Base-by-base conservation (phyloP, 176 grass and related monocot species). In the Oryza meridionalis region DNA sequence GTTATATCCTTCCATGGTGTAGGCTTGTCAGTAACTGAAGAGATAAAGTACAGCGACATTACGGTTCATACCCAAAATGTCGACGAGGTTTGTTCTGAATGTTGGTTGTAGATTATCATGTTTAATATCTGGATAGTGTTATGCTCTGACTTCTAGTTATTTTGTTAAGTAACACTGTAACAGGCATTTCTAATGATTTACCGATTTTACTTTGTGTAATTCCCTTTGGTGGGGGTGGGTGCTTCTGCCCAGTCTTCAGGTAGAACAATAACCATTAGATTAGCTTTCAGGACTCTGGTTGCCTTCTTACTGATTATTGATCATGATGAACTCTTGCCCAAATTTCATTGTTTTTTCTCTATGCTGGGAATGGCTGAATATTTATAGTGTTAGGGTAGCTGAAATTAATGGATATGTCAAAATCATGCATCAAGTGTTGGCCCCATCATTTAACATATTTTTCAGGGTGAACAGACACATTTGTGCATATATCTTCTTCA, bases 1-100 rank as follows among this genome's bases (percentile, higher is more conserved):
- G 84, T 88, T 66, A 88, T 99, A 80, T 95, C 96, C 63, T 99
- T 96, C 79, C 87, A 94, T 59, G 96, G 96, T 84, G 88, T 94
- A 88, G 96, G 96, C 47, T 38, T 99, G 69, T 99, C 96, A 17
- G 85, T 73, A 67, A 84, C 88, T 67, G 91, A 90, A 87, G 91
- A 99, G 89, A 59, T 96, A 70, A 94, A 94, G 12, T 99, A 90
- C 33, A 61, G 78, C 44, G 81, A 94, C 65, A 73, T 89, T 86
- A 81, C 91, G 31, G 68, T 81, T 81, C 61, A 85, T 64, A 82
- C 80, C 73, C 70, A 88, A 69, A 88, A 89, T 66, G 49, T 44
- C 89, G 91, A 99, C 50, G 85, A 96, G 93, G 93, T 99, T 53
- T 61, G 71, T 77, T 88, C 22, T 70, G 15, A 65, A 55, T 72